Conservation (phyloP, 2,329 filamentous ascomycete species). For the Colletotrichum ledebouriae region DNA sequence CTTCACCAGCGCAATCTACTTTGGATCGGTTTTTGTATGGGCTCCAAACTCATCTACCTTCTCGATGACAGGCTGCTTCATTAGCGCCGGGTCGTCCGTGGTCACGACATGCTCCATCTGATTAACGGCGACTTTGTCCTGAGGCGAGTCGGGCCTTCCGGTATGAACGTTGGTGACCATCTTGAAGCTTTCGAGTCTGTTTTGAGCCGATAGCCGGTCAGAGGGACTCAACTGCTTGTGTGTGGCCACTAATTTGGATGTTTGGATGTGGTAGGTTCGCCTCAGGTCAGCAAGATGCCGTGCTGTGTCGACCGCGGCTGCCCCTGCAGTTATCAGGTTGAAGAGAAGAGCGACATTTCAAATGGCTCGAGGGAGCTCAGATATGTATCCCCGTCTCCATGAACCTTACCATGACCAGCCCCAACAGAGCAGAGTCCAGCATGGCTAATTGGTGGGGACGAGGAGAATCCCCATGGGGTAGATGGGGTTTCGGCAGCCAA, state of each 20-base stretch:
- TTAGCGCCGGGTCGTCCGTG: slow-evolving; percentile 31
- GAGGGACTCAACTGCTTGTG: not conserved
- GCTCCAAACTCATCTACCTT: slow-evolving; percentile 55
- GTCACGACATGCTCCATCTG: slow-evolving; percentile 36
- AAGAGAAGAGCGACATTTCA: not conserved
- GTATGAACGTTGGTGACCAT: slow-evolving; percentile 16
- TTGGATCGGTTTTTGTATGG: slow-evolving; percentile 55
- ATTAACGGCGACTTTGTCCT: slow-evolving; percentile 36
- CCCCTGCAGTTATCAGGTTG: slow-evolving; percentile 6
- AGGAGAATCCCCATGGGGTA: slow-evolving; percentile 32
- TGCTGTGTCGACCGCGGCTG: not conserved
- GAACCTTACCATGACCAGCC: not conserved
- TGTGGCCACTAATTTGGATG: too few relatives aligned
- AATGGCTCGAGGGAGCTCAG: slow-evolving; percentile 3
- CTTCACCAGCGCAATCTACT: slow-evolving; percentile 52
- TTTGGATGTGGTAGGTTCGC: too few relatives aligned
- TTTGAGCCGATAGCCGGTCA: not conserved
- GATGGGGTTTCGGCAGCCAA: slow-evolving; percentile 32
- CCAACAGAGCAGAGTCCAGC: slow-evolving; percentile 21
- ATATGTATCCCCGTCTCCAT: slow-evolving; percentile 23
- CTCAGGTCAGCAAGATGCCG: too few relatives aligned
- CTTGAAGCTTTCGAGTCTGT: not conserved
- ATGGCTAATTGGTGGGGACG: slow-evolving; percentile 37
- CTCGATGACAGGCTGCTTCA: slow-evolving; percentile 40
- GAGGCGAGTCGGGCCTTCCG: slow-evolving; percentile 22